These are phyloP conservation scores for Phlyctochytrium planicorne DNA, from an alignment of 192 early-diverging fungal species.

Conservation along the genomic window DNA sequence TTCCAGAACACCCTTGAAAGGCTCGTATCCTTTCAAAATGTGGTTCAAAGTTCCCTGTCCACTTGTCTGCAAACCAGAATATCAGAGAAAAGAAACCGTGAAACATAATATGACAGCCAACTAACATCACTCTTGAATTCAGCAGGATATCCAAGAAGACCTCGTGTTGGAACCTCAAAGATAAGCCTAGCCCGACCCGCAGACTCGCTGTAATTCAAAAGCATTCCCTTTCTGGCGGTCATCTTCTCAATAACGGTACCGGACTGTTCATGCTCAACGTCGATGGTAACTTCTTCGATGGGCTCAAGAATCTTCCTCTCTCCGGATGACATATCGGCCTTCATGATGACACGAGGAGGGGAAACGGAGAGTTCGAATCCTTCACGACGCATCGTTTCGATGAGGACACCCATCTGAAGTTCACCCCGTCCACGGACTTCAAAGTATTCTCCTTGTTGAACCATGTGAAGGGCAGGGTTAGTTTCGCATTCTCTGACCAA, in stretches of 20 bases:
- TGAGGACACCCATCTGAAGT: slow-evolving; percentile 81
- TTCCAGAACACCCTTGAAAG: slow-evolving; percentile 71
- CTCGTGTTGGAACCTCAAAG: slow-evolving; percentile 79
- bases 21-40: slow-evolving; percentile 69
- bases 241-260: slow-evolving; percentile 84
- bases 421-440: slow-evolving; percentile 88
- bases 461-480: slow-evolving; percentile 77
- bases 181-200: slow-evolving; percentile 71
- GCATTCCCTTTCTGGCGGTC: slow-evolving; percentile 77
- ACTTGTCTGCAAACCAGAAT: slow-evolving; percentile 49
- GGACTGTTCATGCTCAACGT: slow-evolving; percentile 68
- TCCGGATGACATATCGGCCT: slow-evolving; percentile 38
- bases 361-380: slow-evolving; percentile 83
- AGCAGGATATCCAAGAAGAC: slow-evolving; percentile 77
- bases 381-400: slow-evolving; percentile 88
- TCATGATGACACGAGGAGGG: slow-evolving; percentile 79
- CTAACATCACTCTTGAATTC: slow-evolving; percentile 82
- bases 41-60: slow-evolving; percentile 82
- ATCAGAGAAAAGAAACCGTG: neutral
- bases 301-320: slow-evolving; percentile 70
- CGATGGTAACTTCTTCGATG: slow-evolving; percentile 81
- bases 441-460: slow-evolving; percentile 51
- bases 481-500: slow-evolving; percentile 75
- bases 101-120: neutral
- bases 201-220: slow-evolving; percentile 67